Evolutionary conservation across 257 asterid genomes (phyloP).

Genomic region (Fraxinus americana): DNA sequence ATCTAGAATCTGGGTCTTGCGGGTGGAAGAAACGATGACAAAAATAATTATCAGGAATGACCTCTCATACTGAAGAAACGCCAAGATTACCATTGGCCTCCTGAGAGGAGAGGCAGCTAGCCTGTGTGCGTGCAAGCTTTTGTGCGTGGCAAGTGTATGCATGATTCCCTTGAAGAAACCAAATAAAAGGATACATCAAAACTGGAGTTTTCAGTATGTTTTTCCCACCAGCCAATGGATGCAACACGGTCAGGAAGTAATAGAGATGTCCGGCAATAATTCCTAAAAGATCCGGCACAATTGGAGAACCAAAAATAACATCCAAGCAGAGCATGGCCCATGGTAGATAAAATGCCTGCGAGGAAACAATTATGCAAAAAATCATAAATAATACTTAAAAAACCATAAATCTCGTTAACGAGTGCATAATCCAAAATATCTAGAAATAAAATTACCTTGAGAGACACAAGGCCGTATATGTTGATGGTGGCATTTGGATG

Average conservation of each 20-base stretch:
- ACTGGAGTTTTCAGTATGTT: conserved; percentile 70
- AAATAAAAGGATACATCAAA: conserved; percentile 80
- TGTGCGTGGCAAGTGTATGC: neutral
- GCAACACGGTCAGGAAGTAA: conserved; percentile 86
- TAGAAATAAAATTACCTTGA: conserved; percentile 61
- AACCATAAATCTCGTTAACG: neutral
- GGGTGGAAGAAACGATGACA: neutral
- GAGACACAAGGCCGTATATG: conserved; percentile 80
- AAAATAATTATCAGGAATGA: conserved; percentile 2
- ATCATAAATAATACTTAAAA: conserved; percentile 6
- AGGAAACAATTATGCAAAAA: conserved; percentile 14
- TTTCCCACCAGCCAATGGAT: conserved; percentile 92
- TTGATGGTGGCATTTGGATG: conserved; percentile 80
- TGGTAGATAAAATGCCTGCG: conserved; percentile 96
- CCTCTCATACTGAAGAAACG: conserved; percentile 18
- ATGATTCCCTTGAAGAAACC: neutral
- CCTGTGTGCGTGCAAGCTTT: neutral
- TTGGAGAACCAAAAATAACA: conserved; percentile 80
- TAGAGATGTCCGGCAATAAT: conserved; percentile 89
- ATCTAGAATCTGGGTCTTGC: neutral
- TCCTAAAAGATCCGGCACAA: conserved; percentile 80
- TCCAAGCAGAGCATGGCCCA: conserved; percentile 96
- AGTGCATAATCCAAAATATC: neutral
- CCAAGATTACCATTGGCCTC: neutral
- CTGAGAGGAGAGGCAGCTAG: conserved; percentile 8